phyloP scores from a whole-genome alignment of 208 protist genomes.

The Naegleria gruberi region DNA sequence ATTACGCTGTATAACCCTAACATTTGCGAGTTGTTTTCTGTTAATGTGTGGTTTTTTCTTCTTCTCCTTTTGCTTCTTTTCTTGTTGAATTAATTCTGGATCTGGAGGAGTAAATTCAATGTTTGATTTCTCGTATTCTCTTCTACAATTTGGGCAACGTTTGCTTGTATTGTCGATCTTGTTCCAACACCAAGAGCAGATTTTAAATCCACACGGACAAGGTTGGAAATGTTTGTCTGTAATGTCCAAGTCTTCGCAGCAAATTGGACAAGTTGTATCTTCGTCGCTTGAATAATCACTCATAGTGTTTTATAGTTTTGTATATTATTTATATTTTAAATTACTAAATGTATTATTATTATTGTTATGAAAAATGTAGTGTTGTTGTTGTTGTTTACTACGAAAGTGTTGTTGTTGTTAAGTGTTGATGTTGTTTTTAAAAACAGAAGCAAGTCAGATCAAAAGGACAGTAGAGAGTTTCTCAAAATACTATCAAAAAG shows the following conservation, averaged over 20 bases:
- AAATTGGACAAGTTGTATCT: slow-evolving; percentile 57
- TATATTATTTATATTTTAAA: not conserved
- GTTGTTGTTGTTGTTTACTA: too few relatives aligned
- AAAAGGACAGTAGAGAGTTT: too few relatives aligned
- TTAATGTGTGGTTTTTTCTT: slow-evolving; percentile 27
- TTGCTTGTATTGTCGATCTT: slow-evolving; percentile 58
- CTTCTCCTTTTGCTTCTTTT: slow-evolving; percentile 25
- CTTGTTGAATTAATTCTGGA: slow-evolving; percentile 31
- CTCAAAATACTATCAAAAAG: too few relatives aligned
- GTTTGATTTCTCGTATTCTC: slow-evolving; percentile 52
- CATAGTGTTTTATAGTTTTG: not conserved
- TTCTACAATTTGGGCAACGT: slow-evolving; percentile 65
- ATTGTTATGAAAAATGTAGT: too few relatives aligned
- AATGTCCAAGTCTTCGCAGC: slow-evolving; percentile 58
- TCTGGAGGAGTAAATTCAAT: slow-evolving; percentile 37
- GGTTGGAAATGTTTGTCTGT: slow-evolving; percentile 62
- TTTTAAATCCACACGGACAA: slow-evolving; percentile 70
- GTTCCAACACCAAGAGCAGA: slow-evolving; percentile 72
- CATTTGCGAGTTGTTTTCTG: slow-evolving; percentile 45
- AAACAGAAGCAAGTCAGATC: too few relatives aligned
- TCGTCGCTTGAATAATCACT: slow-evolving; percentile 33
- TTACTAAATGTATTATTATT: too few relatives aligned
- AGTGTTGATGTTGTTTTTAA: too few relatives aligned
- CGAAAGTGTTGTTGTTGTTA: too few relatives aligned
- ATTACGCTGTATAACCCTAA: slow-evolving; percentile 73